Base-by-base conservation (phyloP, 148 eudicot genomes). In the Amaranthus cruentus region DNA sequence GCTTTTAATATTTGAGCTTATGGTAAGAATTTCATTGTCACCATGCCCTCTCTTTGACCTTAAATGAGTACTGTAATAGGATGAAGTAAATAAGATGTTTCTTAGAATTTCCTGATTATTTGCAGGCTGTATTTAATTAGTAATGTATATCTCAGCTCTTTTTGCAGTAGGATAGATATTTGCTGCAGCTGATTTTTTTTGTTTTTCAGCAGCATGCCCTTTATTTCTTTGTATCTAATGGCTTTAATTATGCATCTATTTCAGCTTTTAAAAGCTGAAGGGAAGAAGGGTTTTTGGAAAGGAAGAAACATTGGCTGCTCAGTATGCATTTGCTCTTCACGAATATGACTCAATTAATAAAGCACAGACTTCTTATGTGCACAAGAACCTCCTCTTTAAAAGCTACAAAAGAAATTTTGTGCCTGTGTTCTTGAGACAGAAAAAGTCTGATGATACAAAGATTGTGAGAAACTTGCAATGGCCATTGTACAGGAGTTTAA, bases 351-450 rank as follows among this genome's bases (percentile, higher is more conserved):
- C 81, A 46, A 95, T 91, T 18, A 95, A 28, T 95, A 51, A 95
- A 95, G 77, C 96, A 88, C 72, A 80, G 97, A 78, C 97, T 95
- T 81, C 90, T 95, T 61, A 95, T 96, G 6, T 91, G 97, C 43
- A 90, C 96, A 50, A 95, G 98, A 95, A 73, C 98, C 98, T 47
- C 97, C 98, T 4, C 69, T 95, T 72, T 91, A 90, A 75, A 95
- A 95, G 74, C 90, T 91, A 68, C 97, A 95, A 75, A 95, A 95
- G 82, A 95, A 95, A 85, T 95, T 95, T 70, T 87, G 93, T 4
- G 79, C 97, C 59, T 86, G 88, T 58, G 88, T 88, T 28, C 68
- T 86, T 52, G 97, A 95, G 77, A 68, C 88, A 68, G 98, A 95
- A 78, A 95, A 90, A 70, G 96, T 78, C 86, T 14, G 92, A 91